Conservation (phyloP, 2,329 filamentous ascomycete genomes). For the Pseudogymnoascus sp. region DNA sequence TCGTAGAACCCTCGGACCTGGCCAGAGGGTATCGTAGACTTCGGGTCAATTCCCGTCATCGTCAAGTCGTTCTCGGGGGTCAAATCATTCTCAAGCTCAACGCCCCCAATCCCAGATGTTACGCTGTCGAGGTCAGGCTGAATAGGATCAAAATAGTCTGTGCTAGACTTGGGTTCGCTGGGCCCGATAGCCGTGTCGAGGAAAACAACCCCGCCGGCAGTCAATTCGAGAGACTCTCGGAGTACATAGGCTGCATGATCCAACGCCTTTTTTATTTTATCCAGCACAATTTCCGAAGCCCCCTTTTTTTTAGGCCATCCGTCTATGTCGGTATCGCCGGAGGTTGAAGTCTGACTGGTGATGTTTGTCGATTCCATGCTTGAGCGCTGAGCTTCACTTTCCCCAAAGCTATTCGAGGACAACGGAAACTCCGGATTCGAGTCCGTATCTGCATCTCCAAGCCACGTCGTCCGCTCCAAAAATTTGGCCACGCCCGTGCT, state of each 20-base stretch:
- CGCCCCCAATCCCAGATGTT: not conserved
- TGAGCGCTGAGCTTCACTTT: not conserved
- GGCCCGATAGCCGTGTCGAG: conserved; percentile 23
- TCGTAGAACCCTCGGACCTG: conserved; percentile 2
- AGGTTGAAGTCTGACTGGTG: not conserved
- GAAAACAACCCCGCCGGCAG: conserved; percentile 25
- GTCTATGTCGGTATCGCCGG: not conserved
- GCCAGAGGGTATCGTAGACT: conserved; percentile 2
- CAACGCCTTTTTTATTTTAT: conserved; percentile 24
- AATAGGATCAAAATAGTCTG: conserved; percentile 13
- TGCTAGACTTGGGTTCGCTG: conserved; percentile 14
- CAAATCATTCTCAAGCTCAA: not conserved
- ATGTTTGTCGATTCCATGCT: not conserved
- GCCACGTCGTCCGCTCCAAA: conserved; percentile 17
- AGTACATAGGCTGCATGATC: conserved; percentile 26
- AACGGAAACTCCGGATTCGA: not conserved
- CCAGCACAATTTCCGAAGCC: conserved; percentile 17
- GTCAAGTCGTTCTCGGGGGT: not conserved
- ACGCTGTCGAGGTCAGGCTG: conserved; percentile 1
- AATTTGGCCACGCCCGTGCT: conserved; percentile 21
- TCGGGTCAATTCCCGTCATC: conserved; percentile 9
- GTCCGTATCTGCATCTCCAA: not conserved
- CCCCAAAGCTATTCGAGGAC: not conserved
- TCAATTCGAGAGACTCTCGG: conserved; percentile 25
- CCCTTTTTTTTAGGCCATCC: not conserved